Base-by-base conservation (phyloP, 805 yeast species). In the Spathaspora gorwiae region DNA sequence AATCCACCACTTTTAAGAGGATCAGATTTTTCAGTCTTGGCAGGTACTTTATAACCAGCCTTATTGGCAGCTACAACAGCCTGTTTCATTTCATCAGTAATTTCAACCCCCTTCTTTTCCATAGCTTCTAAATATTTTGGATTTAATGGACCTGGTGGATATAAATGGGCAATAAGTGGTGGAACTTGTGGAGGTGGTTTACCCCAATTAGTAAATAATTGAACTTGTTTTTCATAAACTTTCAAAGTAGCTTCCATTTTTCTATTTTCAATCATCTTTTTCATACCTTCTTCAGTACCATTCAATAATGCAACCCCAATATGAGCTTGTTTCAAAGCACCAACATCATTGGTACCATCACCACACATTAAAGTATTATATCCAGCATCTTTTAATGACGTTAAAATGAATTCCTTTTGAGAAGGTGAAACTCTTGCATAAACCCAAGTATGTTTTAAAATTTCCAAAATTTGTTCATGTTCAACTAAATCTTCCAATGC, bases 331-430 rank as follows among this genome's bases (percentile, higher is more conserved):
- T 94, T 94, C 69, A 94, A 79, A 44, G 99, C 99, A 67, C 99
- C 99, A 42, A 94, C 99, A 74, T 94, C 99, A 62, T 94, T 94
- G n/a, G 99, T 94, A 69, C 99, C 99, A 70, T 94, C 99, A 75
- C 99, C 99, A 70, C 99, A 94, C 99, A 94, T 94, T 57, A 94
- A 77, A 24, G 98, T 94, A 60, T 81, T 85, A 68, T 92, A 94
- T 26, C 97, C 97, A 63, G 88, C 77, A 50, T 81, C 83, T 65
- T 92, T 94, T 64, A 88, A 79, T 34, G 90, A 79, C 50, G 82
- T 84, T 58, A 94, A 75, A 56, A 94, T 83, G 54, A 85, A 89
- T 68, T 94, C 99, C 70, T 94, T 94, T 71, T 94, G 99, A 26
- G 85, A 60, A 35, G 99, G 99, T 6, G 98, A 92, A 30, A 94